Base-by-base conservation (phyloP, 2,329 filamentous ascomycete genomes). In the Shiraia bambusicola region DNA sequence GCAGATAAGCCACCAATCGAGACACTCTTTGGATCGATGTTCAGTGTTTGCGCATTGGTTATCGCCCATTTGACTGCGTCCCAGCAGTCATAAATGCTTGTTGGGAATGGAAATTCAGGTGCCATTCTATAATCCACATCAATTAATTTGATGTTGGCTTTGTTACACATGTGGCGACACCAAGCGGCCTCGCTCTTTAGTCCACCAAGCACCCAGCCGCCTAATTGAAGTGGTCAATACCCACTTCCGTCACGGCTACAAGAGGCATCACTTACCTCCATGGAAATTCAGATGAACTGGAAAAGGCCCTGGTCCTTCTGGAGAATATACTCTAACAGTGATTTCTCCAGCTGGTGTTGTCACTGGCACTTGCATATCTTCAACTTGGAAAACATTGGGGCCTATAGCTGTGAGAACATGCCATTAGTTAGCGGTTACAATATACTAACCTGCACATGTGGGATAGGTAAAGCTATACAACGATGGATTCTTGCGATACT, bases 111-210 rank as follows among this genome's bases (percentile, higher is more conserved):
- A 47, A 71, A 55, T 54, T 79, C 76, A 7, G 77, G 77, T 0
- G 76, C 72, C 1, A 78, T 69, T 4, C 76, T 71, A 51, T 79
- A 80, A n/a, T 59, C 75, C 9, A 79, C 72, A 49, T 77, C 47
- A 16, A 50, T 38, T 24, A 50, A 13, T 28, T 44, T 44, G 37
- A 50, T 50, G 27, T 35, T 34, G 14, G 40, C 39, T 31, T 47
- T 47, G 10, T 47, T 50, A 28, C 40, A 44, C 26, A 50, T 41
- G 28, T 43, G 45, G 27, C 44, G 37, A 26, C 47, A 47, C 47
- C 47, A 50, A 5, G 47, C 47, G n/a, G 43, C 43, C 34, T 50
- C 47, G 11, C 40, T 44, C 9, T 47, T 37, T 2, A 50, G 40
- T 6, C 47, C 38, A 28, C 47, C 47, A 6, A 50, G 43, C 15